phyloP scores from a whole-genome alignment of 345 rosid genomes.

The Gossypium stocksii region DNA sequence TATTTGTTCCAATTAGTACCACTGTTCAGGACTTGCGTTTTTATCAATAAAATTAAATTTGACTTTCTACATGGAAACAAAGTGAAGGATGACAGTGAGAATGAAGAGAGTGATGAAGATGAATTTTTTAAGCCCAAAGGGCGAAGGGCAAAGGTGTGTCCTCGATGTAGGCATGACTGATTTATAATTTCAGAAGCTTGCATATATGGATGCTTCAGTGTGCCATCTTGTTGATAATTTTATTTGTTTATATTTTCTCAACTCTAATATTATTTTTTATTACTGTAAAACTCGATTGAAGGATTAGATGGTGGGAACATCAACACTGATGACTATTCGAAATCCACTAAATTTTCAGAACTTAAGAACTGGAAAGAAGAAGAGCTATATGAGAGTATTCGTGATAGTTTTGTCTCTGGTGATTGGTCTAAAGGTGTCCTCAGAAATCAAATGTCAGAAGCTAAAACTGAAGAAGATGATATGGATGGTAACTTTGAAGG shows the following conservation, averaged over 20 bases:
- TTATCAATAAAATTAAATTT: not conserved
- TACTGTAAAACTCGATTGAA: conserved; percentile 49
- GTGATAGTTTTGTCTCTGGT: conserved; percentile 87
- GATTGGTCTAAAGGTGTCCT: conserved; percentile 75
- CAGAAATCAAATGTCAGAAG: conserved; percentile 43
- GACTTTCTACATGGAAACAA: not conserved
- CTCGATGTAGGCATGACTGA: conserved; percentile 1
- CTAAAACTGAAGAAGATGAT: conserved; percentile 44
- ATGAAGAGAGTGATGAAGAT: conserved; percentile 61
- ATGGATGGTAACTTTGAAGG: conserved; percentile 87
- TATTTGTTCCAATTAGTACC: not conserved
- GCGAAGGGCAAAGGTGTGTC: conserved; percentile 58
- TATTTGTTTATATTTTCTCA: not conserved
- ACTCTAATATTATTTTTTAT: not conserved
- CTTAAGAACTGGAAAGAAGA: conserved; percentile 70
- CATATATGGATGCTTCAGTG: not conserved
- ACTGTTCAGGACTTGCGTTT: not conserved
- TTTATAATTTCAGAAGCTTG: not conserved
- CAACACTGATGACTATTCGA: conserved; percentile 70
- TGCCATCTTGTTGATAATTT: not conserved
- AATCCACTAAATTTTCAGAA: conserved; percentile 40
- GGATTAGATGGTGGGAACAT: conserved; percentile 37
- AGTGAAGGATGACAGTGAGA: conserved; percentile 39
- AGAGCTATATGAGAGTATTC: conserved; percentile 58
- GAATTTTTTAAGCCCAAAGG: conserved; percentile 85